phyloP scores from a whole-genome alignment of 441 rosid genomes.

The Gossypium gossypioides region DNA sequence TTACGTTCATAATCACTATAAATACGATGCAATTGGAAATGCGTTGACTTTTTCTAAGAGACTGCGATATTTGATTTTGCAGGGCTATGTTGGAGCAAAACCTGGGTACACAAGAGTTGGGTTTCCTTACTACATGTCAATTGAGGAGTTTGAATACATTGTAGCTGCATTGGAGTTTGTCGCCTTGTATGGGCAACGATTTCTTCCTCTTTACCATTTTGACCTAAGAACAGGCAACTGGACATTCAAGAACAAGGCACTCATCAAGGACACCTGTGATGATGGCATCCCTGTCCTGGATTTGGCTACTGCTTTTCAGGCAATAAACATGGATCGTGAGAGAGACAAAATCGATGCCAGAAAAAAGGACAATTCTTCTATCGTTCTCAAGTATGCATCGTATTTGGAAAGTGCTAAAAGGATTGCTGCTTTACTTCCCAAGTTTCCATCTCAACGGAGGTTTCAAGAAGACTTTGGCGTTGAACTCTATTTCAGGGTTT shows the following conservation, averaged over 20 bases:
- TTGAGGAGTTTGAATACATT: conserved; percentile 42
- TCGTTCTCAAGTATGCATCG: conserved; percentile 10
- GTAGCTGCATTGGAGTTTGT: conserved; percentile 37
- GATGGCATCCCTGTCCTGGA: neutral
- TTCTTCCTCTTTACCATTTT: conserved; percentile 41
- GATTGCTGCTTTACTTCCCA: conserved; percentile 19
- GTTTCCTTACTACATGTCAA: conserved; percentile 59
- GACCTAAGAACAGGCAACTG: conserved; percentile 32
- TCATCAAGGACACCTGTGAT: conserved; percentile 2
- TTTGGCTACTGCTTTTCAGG: conserved; percentile 9
- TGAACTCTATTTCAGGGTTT: conserved; percentile 30
- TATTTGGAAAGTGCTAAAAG: conserved; percentile 32
- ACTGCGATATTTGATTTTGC: neutral
- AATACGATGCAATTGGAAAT: neutral
- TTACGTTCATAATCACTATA: neutral
- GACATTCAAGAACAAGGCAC: conserved; percentile 22
- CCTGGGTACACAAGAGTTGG: conserved; percentile 64
- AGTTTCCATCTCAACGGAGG: conserved; percentile 28
- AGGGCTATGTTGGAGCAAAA: conserved; percentile 41
- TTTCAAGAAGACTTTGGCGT: conserved; percentile 23
- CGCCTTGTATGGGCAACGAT: conserved; percentile 39
- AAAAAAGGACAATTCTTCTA: neutral
- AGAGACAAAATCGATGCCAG: neutral
- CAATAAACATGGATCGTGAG: neutral
- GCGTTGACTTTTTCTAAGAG: neutral